Evolutionary conservation across 2,329 filamentous ascomycete species (phyloP).

Genomic region (Mycocentrospora acerina): DNA sequence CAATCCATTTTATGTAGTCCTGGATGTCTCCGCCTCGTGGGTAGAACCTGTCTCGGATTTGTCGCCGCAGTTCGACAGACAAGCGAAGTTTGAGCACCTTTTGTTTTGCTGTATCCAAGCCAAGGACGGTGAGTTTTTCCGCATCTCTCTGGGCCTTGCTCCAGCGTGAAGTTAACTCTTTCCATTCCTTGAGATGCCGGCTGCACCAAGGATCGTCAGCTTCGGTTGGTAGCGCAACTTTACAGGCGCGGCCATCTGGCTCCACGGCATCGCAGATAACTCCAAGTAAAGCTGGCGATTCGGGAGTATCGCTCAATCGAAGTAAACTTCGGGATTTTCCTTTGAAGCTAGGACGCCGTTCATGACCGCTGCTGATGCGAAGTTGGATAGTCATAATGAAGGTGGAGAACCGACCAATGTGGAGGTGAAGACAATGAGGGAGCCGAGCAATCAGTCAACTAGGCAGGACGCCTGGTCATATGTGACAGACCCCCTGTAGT

Average conservation of each 20-base stretch:
- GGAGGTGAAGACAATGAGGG: too few species aligned
- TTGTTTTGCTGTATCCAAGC: constrained; percentile 17
- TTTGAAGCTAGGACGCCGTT: constrained; percentile 10
- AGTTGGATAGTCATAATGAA: constrained; percentile 9
- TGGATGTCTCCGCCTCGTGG: constrained; percentile 22
- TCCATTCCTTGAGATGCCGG: constrained; percentile 19
- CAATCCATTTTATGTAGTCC: constrained; percentile 29
- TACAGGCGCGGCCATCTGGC: constrained; percentile 21
- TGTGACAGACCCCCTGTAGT: too few species aligned
- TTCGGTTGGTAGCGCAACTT: constrained; percentile 6
- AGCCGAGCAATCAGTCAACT: too few species aligned
- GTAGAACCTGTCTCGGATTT: constrained; percentile 26
- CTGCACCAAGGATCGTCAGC: constrained; percentile 17
- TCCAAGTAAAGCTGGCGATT: constrained; percentile 11
- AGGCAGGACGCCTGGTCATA: too few species aligned
- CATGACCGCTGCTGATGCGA: constrained; percentile 5
- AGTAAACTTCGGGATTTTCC: constrained; percentile 11
- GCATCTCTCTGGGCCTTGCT: constrained; percentile 16
- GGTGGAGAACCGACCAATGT: too few species aligned
- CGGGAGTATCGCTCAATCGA: constrained; percentile 14
- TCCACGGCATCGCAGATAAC: constrained; percentile 26
- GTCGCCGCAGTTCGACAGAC: constrained; percentile 23
- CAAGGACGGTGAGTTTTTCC: constrained; percentile 15
- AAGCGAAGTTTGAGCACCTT: constrained; percentile 27
- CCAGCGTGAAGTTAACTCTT: constrained; percentile 19